These are phyloP conservation scores for Trifolium dubium DNA, from an alignment of 306 rosid genomes.

Conservation along the genomic window DNA sequence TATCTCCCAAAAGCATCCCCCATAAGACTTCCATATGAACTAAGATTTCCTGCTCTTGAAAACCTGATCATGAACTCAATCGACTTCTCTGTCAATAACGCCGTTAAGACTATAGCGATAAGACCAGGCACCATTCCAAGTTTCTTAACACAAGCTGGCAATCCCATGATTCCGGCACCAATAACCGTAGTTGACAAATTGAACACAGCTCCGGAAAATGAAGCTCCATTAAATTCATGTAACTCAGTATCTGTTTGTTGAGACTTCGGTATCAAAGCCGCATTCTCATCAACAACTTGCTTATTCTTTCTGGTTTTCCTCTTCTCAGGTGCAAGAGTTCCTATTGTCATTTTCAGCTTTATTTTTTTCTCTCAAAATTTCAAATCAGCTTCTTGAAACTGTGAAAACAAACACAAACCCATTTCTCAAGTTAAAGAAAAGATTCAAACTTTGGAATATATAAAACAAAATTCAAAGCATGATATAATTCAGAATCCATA, in stretches of 20 bases:
- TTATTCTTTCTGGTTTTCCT: slow-evolving; percentile 53
- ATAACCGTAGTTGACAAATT: slow-evolving; percentile 83
- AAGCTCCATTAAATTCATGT: slow-evolving; percentile 82
- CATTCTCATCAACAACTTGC: slow-evolving; percentile 57
- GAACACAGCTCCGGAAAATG: slow-evolving; percentile 86
- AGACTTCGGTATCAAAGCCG: slow-evolving; percentile 66
- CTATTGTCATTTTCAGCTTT: slow-evolving; percentile 65
- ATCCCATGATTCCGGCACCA: slow-evolving; percentile 94
- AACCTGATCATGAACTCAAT: slow-evolving; percentile 70
- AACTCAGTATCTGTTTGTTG: slow-evolving; percentile 47
- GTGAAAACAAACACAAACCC: slow-evolving; percentile 24
- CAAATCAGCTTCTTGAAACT: slow-evolving; percentile 25
- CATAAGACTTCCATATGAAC: slow-evolving; percentile 77
- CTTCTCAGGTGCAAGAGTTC: slow-evolving; percentile 43
- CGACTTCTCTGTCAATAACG: slow-evolving; percentile 73
- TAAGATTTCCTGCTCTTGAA: slow-evolving; percentile 68
- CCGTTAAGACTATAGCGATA: slow-evolving; percentile 63
- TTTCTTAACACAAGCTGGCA: slow-evolving; percentile 81
- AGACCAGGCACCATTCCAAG: slow-evolving; percentile 86
- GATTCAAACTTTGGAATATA: slow-evolving; percentile 28
- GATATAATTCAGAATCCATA: slow-evolving; percentile 17
- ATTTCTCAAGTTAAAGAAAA: slow-evolving; percentile 41
- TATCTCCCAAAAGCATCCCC: slow-evolving; percentile 71
- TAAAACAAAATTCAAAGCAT: slow-evolving; percentile 15
- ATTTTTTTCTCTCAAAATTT: neutral